Evolutionary conservation across 495 filamentous ascomycete species (phyloP), one percentile per base, ranked within the genome.

Genomic region (Staphylotrichum longicolle): DNA sequence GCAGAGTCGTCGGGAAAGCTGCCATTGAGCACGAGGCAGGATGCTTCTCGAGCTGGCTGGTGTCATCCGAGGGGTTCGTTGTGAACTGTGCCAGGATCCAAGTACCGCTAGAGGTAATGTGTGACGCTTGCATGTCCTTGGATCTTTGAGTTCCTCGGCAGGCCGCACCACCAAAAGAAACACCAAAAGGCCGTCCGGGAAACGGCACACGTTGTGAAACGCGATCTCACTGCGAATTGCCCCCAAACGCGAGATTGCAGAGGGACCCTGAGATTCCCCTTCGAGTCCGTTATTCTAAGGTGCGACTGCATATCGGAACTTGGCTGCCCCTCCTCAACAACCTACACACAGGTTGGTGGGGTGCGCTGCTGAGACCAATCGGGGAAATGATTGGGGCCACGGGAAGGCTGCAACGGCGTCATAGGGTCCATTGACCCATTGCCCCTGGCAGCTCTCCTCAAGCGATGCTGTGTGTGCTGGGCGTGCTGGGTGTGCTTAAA

Each of bases 301-400:
- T 27, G 20, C 20, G 20, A 27, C 20, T 27, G 20, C 20, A 27
- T 27, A 27, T 53, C 30, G 37, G 20, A 47, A 33, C 33, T 14
- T 46, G 44, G 44, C 40, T 20, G 50, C 50, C 48, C 50, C 50
- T 47, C 57, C 57, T 42, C 10, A 20, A 39, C 41, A 12, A 30
- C n/a, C n/a, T n/a, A n/a, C 20, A 27, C 20, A 27, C 20, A 1
- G 20, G 20, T 32, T 41, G 51, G 59, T 56, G 60, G 60, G 60
- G 60, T 27, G 33, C 9, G 12, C 9, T 12, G 12, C 33, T 6
- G 12, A 66, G 30, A 45, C 66, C 66, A 69, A 69, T 69, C 61
- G 66, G 66, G 55, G 44, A 60, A 69, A 49, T 62, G 56, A 30
- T 47, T 57, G 47, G 27, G 30, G 39, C 54, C 66, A 69, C 66